Evolutionary conservation across 148 eudicot species (phyloP).

Genomic region (Rhododendron ovatum): DNA sequence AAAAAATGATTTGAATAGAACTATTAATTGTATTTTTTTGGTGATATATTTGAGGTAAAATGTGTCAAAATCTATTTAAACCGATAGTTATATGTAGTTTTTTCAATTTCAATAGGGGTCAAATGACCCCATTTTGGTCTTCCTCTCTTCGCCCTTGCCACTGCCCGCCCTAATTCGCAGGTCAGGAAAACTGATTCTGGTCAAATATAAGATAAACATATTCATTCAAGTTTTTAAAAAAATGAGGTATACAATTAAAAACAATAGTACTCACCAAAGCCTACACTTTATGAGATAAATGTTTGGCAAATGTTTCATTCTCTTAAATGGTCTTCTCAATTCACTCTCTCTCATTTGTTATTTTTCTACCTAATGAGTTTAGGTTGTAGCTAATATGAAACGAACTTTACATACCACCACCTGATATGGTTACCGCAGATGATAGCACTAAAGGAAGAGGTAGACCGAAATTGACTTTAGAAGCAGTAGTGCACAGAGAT

Average conservation of each 20-base stretch:
- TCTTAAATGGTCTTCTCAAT: neutral
- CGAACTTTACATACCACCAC: neutral
- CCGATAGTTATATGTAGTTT: neutral
- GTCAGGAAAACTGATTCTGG: neutral
- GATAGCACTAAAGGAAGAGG: no score
- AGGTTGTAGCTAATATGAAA: neutral
- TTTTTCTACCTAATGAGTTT: neutral
- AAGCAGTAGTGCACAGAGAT: no score
- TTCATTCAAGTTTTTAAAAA: neutral
- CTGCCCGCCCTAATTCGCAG: neutral
- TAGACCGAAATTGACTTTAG: no score
- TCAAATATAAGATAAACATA: neutral
- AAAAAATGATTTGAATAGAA: no score
- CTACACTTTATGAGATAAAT: neutral
- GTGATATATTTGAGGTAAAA: neutral
- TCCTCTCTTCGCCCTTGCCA: neutral
- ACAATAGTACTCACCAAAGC: no score
- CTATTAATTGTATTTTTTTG: neutral
- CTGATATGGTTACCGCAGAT: no score
- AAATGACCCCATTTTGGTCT: neutral
- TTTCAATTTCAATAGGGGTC: neutral
- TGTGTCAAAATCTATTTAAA: neutral
- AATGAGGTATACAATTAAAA: no score
- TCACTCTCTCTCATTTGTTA: neutral
- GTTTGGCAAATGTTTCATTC: neutral